Evolutionary conservation across 2,329 filamentous ascomycete genomes (phyloP).

Genomic region (Aspergillus quadricinctus): DNA sequence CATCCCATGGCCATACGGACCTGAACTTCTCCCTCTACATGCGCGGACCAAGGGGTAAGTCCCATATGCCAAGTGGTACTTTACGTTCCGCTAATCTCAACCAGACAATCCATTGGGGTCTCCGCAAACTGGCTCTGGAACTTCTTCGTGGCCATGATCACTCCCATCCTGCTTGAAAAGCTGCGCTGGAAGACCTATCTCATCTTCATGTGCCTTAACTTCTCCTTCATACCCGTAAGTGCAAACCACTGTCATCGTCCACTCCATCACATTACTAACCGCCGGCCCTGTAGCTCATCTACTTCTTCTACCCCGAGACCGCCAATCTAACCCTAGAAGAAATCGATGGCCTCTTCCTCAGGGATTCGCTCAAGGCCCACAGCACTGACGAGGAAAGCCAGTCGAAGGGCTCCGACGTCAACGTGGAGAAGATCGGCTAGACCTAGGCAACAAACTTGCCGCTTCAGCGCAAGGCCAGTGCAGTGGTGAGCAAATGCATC

Average conservation of each 20-base stretch:
- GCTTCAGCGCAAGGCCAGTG: background rate
- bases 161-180: constrained; percentile 28
- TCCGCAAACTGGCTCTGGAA: constrained; percentile 50
- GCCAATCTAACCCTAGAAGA: constrained; percentile 42
- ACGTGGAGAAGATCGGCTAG: background rate
- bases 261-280: background rate
- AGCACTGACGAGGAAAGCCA: constrained; percentile 3
- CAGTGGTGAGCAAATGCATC: background rate
- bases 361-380: constrained; percentile 5
- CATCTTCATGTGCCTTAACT: constrained; percentile 34
- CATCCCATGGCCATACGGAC: constrained; percentile 50
- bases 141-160: constrained; percentile 42
- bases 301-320: constrained; percentile 46
- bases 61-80: background rate
- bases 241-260: background rate
- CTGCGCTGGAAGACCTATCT: constrained; percentile 34
- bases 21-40: constrained; percentile 49
- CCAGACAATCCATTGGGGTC: constrained; percentile 42
- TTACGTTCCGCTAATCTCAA: background rate
- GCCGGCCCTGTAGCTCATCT: constrained; percentile 31
- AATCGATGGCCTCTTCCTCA: constrained; percentile 41
- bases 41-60: constrained; percentile 46
- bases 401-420: background rate
- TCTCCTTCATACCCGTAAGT: constrained; percentile 34
- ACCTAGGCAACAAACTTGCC: background rate